phyloP scores from a whole-genome alignment of 2,329 filamentous ascomycete species.

The Aspergillus sp. region DNA sequence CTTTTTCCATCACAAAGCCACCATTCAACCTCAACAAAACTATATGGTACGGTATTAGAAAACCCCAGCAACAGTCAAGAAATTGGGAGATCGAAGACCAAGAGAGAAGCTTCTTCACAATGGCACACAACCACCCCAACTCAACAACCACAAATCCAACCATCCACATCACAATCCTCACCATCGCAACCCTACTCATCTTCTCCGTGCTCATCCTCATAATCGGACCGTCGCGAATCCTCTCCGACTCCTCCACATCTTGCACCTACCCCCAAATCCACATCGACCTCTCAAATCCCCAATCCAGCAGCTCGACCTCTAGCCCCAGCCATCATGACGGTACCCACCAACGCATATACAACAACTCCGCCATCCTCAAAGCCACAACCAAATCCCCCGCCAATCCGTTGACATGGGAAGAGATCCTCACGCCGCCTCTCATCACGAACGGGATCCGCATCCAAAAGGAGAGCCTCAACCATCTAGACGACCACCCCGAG shows the following conservation, averaged over 20 bases:
- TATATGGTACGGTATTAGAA: too few relatives aligned
- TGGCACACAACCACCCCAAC: neutral
- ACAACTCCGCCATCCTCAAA: neutral
- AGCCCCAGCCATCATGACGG: neutral
- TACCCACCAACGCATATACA: neutral
- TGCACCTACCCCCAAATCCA: neutral
- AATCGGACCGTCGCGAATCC: neutral
- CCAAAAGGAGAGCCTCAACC: neutral
- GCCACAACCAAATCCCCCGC: neutral
- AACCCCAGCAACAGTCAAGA: neutral
- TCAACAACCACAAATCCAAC: neutral
- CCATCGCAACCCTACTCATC: slow-evolving; percentile 6
- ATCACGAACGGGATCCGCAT: slow-evolving; percentile 3
- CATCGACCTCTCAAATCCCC: neutral
- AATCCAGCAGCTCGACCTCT: neutral
- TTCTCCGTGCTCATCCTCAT: slow-evolving; percentile 7
- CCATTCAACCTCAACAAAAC: neutral
- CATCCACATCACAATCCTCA: slow-evolving; percentile 7
- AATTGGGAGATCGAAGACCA: neutral
- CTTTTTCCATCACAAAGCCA: neutral
- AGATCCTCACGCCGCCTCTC: slow-evolving; percentile 5
- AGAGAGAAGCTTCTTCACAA: neutral
- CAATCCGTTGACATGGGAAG: slow-evolving; percentile 4
- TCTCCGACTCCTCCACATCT: neutral
- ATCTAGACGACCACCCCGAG: neutral